Base-by-base conservation (phyloP, 2,329 filamentous ascomycete species). In the Onygenales sp. region DNA sequence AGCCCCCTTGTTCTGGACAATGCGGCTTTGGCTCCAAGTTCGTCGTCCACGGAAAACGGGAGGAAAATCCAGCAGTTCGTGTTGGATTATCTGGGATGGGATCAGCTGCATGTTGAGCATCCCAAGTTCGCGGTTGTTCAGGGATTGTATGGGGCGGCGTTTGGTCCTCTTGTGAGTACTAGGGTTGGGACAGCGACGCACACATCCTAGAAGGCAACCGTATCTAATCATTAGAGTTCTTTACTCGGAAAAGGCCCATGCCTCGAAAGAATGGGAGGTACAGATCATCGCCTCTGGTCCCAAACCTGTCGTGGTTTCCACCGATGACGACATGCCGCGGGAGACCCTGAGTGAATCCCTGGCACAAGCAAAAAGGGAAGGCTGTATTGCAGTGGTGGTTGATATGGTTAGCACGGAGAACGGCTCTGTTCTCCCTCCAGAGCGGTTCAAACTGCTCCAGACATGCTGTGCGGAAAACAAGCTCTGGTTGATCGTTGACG, bases 251-350 rank as follows among this genome's bases (percentile, higher is more conserved):
- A 39, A 45, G 43, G 43, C 43, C 1, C 43, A 45, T 45, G 27
- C 27, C 3, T 45, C 43, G 10, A 45, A 45, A 45, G 43, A 45
- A 34, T 45, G 43, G 43, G 43, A 45, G 43, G 3, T 34, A 3
- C 43, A 45, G 43, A 45, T 45, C 31, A 45, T 45, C 43, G 43
- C 43, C 43, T 45, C 43, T 14, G 43, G 43, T n/a, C 43, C 43
- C 10, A 45, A 34, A 45, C 43, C 43, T n/a, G 10, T 45, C 43
- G 27, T 45, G 21, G 43, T 45, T 14, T 31, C 11, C 43, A n/a
- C 33, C 21, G 43, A n/a, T 9, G 36, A 32, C 31, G 31, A 32
- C 13, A 32, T 45, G 31, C 2, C 43, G 7, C 21, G 27, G 6
- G 43, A 45, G 14, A 7, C 8, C n/a, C 43, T 45, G 31, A 45